Percentiles rank a stretch among this genome's conserved stretches.
Evolutionary conservation across 106 monocot species (phyloP).

Genomic region (Agapanthus africanus): DNA sequence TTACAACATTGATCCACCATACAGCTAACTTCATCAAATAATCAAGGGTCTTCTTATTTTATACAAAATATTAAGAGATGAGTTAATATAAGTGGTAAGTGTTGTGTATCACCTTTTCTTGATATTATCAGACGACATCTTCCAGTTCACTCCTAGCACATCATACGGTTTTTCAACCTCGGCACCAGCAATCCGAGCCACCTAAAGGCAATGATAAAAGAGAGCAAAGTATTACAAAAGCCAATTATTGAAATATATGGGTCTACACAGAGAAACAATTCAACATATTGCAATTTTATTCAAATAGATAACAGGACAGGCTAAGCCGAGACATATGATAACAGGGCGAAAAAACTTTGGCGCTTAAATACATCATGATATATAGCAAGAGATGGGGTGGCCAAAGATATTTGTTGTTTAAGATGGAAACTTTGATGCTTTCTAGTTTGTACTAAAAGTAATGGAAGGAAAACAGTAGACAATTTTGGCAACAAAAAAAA

Average conservation of each 20-base stretch:
- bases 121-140: constrained; percentile 76
- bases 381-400: not conserved
- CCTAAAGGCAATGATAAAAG: constrained; percentile 29
- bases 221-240: not conserved
- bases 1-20: too few relatives aligned
- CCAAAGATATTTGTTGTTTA: not conserved
- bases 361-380: not conserved
- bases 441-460: not conserved
- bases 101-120: constrained; percentile 65
- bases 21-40: too few relatives aligned
- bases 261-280: too few relatives aligned
- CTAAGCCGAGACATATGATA: too few relatives aligned
- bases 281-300: too few relatives aligned
- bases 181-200: constrained; percentile 59
- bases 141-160: constrained; percentile 87
- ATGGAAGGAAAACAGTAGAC: not conserved
- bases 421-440: not conserved
- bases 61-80: not conserved
- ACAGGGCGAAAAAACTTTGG: too few relatives aligned
- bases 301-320: too few relatives aligned
- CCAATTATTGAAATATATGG: too few relatives aligned
- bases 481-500: too few relatives aligned
- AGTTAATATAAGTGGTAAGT: not conserved
- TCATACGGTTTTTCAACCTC: constrained; percentile 83
- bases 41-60: not conserved